Conservation (phyloP, 1,139 yeast genomes). For the Geotrichum australiense region DNA sequence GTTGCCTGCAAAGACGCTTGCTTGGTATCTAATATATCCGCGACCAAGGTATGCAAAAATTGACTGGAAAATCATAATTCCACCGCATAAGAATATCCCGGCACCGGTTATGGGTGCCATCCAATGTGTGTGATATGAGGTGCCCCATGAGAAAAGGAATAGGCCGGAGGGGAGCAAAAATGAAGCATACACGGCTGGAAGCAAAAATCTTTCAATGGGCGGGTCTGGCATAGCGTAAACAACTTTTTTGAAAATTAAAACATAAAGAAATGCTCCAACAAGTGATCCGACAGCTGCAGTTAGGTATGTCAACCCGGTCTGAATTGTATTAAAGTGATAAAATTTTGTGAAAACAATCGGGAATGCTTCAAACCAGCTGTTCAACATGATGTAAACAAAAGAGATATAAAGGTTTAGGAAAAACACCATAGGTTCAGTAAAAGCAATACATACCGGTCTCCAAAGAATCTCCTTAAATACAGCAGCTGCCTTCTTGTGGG, state of each 20-base stretch:
- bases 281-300: slow-evolving; percentile 42
- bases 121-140: slow-evolving; percentile 60
- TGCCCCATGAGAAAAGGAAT: slow-evolving; percentile 79
- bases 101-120: slow-evolving; percentile 72
- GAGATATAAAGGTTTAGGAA: slow-evolving; percentile 43
- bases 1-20: slow-evolving; percentile 52
- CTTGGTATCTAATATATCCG: slow-evolving; percentile 64
- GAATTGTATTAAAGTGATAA: slow-evolving; percentile 44
- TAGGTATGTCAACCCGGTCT: slow-evolving; percentile 44
- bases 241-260: no score
- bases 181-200: slow-evolving; percentile 44
- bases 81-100: slow-evolving; percentile 76
- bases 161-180: slow-evolving; percentile 60
- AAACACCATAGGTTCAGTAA: slow-evolving; percentile 34
- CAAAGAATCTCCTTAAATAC: slow-evolving; percentile 40
- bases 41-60: slow-evolving; percentile 63
- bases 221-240: no score
- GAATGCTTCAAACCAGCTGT: slow-evolving; percentile 56
- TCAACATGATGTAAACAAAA: slow-evolving; percentile 47
- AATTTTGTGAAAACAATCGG: slow-evolving; percentile 47
- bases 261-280: slow-evolving; percentile 23
- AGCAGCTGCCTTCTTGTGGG: slow-evolving; percentile 15
- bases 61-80: slow-evolving; percentile 65
- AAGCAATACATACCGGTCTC: slow-evolving; percentile 39
- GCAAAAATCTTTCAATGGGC: slow-evolving; percentile 19